phyloP scores from a whole-genome alignment of 1,284 basidiomycete genomes.

The Ceratobasidium sp. region DNA sequence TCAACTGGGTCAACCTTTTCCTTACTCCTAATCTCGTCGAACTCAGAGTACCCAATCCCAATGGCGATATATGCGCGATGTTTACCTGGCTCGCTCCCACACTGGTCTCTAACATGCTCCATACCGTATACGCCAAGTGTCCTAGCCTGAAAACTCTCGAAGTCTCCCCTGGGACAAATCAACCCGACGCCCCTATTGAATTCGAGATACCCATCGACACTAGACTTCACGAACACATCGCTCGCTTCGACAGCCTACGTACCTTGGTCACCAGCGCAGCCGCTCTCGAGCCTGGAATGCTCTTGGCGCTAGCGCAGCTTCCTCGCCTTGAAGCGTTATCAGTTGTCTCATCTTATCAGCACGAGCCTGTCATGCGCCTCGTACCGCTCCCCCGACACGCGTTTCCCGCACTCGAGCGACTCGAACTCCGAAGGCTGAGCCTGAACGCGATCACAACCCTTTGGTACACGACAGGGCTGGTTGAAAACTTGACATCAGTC shows the following conservation, averaged over 20 bases:
- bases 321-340: conserved; percentile 31
- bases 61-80: conserved; percentile 42
- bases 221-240: conserved; percentile 38
- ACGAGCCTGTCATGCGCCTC: conserved; percentile 31
- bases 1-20: conserved; percentile 39
- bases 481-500: conserved; percentile 26
- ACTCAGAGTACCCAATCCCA: conserved; percentile 36
- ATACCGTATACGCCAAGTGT: conserved; percentile 28
- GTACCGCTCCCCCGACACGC: conserved; percentile 20
- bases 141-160: conserved; percentile 43
- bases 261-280: conserved; percentile 41
- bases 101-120: conserved; percentile 37
- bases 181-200: conserved; percentile 8
- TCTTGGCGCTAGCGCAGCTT: conserved; percentile 18
- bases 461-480: conserved; percentile 31
- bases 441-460: conserved; percentile 18
- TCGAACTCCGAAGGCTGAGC: conserved; percentile 40
- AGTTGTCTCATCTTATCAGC: conserved; percentile 32
- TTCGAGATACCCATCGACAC: conserved; percentile 28
- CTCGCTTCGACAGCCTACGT: conserved; percentile 39
- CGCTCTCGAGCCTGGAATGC: conserved; percentile 37
- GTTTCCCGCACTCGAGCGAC: conserved; percentile 31
- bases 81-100: conserved; percentile 38
- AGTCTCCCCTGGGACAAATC: conserved; percentile 35
- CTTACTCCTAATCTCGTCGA: conserved; percentile 40